Conservation (phyloP, 2,329 filamentous ascomycete genomes). For the Colletotrichum endophyticum region DNA sequence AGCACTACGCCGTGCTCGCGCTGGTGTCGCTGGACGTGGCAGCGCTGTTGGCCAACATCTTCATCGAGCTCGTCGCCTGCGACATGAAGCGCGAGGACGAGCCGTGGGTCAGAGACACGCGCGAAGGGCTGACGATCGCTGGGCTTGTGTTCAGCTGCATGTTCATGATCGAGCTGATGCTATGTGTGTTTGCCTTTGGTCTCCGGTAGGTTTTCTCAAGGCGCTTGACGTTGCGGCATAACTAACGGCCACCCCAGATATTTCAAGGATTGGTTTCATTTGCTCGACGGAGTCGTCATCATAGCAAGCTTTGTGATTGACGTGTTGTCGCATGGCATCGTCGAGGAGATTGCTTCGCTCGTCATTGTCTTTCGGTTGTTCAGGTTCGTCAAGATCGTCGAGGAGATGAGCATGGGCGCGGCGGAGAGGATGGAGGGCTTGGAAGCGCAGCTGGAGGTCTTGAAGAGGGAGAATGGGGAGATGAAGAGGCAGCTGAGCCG, state of each 20-base stretch:
- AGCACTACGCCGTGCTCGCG: slow-evolving; percentile 49
- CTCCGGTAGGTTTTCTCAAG: slow-evolving; percentile 46
- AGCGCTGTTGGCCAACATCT: slow-evolving; percentile 50
- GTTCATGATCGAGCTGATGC: slow-evolving; percentile 67
- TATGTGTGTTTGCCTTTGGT: slow-evolving; percentile 67
- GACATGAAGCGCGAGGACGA: slow-evolving; percentile 44
- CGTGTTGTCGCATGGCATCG: slow-evolving; percentile 60
- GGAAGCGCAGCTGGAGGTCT: slow-evolving; percentile 52
- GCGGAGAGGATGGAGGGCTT: slow-evolving; percentile 66
- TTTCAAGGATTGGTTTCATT: slow-evolving; percentile 64
- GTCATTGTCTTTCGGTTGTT: slow-evolving; percentile 71
- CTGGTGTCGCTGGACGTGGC: slow-evolving; percentile 51
- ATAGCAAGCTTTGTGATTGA: slow-evolving; percentile 66
- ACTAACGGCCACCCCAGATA: slow-evolving; percentile 45
- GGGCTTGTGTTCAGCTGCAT: slow-evolving; percentile 66
- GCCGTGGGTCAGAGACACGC: slow-evolving; percentile 44
- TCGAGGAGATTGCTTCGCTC: slow-evolving; percentile 70
- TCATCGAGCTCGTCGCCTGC: slow-evolving; percentile 53
- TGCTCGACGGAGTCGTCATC: slow-evolving; percentile 69
- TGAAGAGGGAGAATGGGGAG: slow-evolving; percentile 52
- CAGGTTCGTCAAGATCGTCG: slow-evolving; percentile 73
- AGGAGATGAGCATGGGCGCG: slow-evolving; percentile 69
- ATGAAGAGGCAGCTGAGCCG: slow-evolving; percentile 27
- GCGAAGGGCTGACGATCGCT: slow-evolving; percentile 49
- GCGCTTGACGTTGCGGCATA: background rate